Conservation (phyloP, 306 rosid genomes). For the Prunus mongolica region DNA sequence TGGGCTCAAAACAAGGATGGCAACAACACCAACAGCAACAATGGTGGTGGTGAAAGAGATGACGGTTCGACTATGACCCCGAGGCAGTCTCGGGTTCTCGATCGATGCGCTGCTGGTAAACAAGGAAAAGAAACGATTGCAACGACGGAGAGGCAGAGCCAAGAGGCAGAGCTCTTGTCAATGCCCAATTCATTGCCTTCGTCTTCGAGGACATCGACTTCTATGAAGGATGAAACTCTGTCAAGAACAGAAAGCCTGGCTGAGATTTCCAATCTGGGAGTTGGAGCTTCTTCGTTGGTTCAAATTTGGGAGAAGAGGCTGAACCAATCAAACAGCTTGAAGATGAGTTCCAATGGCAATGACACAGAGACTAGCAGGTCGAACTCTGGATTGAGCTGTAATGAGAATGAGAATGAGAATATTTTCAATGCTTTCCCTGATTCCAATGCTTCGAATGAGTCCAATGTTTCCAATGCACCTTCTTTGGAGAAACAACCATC, state of each 20-base stretch:
- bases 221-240: constrained; percentile 20
- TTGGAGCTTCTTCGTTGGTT: constrained; percentile 83
- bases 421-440: not conserved
- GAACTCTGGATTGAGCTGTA: constrained; percentile 11
- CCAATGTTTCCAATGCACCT: not conserved
- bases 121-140: not conserved
- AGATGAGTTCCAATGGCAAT: constrained; percentile 4
- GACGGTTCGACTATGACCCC: not conserved
- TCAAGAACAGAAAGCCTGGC: constrained; percentile 25
- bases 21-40: not conserved
- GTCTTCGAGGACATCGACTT: constrained; percentile 18
- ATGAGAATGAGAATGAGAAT: constrained; percentile 16
- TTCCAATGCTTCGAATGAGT: not conserved
- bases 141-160: not conserved
- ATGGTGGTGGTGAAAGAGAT: too few species aligned
- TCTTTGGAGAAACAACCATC: constrained; percentile 17
- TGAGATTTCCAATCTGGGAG: constrained; percentile 37
- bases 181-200: constrained; percentile 6
- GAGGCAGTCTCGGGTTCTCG: constrained; percentile 18
- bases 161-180: constrained; percentile 28
- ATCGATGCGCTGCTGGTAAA: not conserved
- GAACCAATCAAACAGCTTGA: constrained; percentile 26
- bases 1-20: constrained; percentile 21
- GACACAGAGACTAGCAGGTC: not conserved
- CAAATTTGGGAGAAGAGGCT: constrained; percentile 92